Evolutionary conservation across 2,329 filamentous ascomycete species (phyloP).

Genomic region (Tolypocladium endophyticum): DNA sequence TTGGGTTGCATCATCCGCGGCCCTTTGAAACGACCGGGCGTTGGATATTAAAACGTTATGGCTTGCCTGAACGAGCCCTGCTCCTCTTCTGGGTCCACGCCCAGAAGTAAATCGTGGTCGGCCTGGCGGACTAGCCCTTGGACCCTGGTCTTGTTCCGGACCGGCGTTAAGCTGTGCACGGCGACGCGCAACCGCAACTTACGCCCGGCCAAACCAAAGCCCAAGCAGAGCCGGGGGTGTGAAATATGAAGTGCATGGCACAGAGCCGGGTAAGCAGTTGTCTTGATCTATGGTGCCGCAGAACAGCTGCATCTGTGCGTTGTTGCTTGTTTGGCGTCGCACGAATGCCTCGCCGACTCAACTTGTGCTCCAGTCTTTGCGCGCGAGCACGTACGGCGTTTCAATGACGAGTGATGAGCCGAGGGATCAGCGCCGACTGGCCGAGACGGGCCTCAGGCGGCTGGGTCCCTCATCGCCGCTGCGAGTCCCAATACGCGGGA

Average conservation of each 20-base stretch:
- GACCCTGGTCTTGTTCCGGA: not conserved
- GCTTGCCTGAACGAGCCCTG: not conserved
- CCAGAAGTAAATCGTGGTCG: not conserved
- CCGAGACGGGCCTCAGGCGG: not conserved
- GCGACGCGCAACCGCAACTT: not conserved
- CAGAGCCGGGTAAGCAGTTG: not conserved
- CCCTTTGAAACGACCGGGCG: not conserved
- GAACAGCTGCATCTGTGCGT: not conserved
- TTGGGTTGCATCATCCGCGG: not conserved
- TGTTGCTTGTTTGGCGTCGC: not conserved
- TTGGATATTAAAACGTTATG: not conserved
- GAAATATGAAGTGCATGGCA: not conserved
- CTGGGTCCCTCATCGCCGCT: not conserved
- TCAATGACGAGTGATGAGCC: not conserved
- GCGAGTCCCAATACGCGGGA: not conserved
- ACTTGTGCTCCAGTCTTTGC: not conserved
- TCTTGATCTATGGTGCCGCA: not conserved
- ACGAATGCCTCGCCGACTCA: not conserved
- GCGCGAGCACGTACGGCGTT: not conserved
- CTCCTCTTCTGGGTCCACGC: not conserved
- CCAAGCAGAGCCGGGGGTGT: not conserved
- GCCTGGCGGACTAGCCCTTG: not conserved
- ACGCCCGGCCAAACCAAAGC: not conserved
- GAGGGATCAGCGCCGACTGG: not conserved
- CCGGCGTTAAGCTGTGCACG: not conserved